Conservation (phyloP, 768 basidiomycete species). For the Tulasnella sp. region DNA sequence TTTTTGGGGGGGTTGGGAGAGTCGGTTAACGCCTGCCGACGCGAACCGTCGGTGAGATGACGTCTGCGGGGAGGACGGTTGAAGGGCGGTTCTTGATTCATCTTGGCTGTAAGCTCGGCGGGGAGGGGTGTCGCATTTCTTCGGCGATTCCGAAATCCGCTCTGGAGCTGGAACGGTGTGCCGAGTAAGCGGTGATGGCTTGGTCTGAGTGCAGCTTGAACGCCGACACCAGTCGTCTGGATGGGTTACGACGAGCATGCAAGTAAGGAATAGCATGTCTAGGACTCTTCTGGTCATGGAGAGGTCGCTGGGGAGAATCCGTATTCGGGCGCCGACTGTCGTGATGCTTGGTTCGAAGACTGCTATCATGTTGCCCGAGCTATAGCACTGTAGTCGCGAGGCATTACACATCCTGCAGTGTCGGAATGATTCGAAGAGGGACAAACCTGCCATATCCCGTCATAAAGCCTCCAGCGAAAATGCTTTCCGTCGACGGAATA, state of each 20-base stretch:
- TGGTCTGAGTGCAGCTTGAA: not conserved
- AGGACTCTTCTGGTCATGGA: not conserved
- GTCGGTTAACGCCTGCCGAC: not conserved
- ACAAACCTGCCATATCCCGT: conserved; percentile 9
- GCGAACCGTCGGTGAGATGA: not conserved
- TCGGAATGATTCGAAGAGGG: not conserved
- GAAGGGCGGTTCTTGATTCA: not conserved
- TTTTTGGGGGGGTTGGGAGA: too few relatives aligned
- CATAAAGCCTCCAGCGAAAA: conserved; percentile 4
- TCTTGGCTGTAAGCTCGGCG: not conserved
- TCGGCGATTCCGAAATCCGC: not conserved
- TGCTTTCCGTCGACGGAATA: conserved; percentile 6
- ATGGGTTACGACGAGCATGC: conserved; percentile 8
- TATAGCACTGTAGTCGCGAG: not conserved
- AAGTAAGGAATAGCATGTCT: conserved; percentile 10
- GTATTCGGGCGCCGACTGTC: conserved; percentile 5
- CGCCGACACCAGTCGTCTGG: conserved; percentile 1
- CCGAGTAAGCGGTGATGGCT: not conserved
- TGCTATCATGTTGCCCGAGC: conserved; percentile 1
- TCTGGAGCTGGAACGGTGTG: not conserved
- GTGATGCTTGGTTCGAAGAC: conserved; percentile 12
- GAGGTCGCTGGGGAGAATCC: not conserved
- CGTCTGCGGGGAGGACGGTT: not conserved
- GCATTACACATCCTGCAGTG: not conserved
- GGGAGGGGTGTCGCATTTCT: not conserved